A percentile compares a stretch with the other conserved stretches of the same genome.
Conservation (phyloP, 2,329 filamentous ascomycete genomes). For the Aspergillus brasiliensis region DNA sequence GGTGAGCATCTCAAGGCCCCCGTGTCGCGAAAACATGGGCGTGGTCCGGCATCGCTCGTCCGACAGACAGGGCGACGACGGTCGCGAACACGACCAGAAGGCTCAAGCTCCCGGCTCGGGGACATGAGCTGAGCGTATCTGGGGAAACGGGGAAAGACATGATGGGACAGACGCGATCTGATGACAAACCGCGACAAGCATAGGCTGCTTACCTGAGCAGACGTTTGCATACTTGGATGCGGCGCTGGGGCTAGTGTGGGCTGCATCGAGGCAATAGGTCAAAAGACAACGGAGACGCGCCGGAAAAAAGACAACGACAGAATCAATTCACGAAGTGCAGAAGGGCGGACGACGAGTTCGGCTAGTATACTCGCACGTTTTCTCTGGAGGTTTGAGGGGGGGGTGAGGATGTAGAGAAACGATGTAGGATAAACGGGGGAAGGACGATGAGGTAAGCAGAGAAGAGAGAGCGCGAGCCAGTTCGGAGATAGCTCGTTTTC, state of each 20-base stretch:
- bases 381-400: constrained; percentile 11
- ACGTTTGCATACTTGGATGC: constrained; percentile 51
- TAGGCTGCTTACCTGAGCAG: constrained; percentile 57
- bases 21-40: constrained; percentile 2
- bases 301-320: constrained; percentile 12
- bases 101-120: neutral
- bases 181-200: constrained; percentile 41
- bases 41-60: constrained; percentile 7
- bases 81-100: neutral
- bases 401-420: constrained; percentile 17
- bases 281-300: constrained; percentile 21
- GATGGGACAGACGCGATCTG: constrained; percentile 26
- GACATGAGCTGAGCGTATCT: constrained; percentile 7
- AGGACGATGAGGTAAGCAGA: constrained; percentile 42
- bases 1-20: neutral
- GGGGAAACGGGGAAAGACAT: constrained; percentile 7
- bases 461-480: constrained; percentile 4
- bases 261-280: constrained; percentile 40
- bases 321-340: constrained; percentile 19
- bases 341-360: constrained; percentile 1
- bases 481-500: constrained; percentile 17
- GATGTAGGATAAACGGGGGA: constrained; percentile 23
- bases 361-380: constrained; percentile 10
- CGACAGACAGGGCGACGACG: neutral
- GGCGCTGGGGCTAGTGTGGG: constrained; percentile 52